Conservation (phyloP, 495 filamentous ascomycete genomes). For the Daldinia decipiens region DNA sequence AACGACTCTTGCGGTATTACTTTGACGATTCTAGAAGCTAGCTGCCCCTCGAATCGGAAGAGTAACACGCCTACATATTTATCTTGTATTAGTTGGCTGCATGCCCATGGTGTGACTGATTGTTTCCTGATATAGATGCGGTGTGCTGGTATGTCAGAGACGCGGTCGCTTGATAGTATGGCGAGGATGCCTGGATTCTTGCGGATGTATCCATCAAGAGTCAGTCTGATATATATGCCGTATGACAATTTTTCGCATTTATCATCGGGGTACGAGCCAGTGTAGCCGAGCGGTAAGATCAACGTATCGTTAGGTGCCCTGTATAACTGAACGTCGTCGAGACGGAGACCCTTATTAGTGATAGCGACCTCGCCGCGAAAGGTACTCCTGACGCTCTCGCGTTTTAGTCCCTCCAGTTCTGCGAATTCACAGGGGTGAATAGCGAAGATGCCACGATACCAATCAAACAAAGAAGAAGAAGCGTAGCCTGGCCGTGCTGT, state of each 20-base stretch:
- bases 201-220: conserved; percentile 27
- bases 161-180: background rate
- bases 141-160: conserved; percentile 14
- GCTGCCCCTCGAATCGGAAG: conserved; percentile 9
- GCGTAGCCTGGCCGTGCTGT: conserved; percentile 11
- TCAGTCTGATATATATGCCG: conserved; percentile 17
- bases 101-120: conserved; percentile 2
- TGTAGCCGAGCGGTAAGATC: conserved; percentile 11
- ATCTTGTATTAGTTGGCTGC: background rate
- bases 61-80: conserved; percentile 13
- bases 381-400: background rate
- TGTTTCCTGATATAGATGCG: conserved; percentile 25
- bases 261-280: background rate
- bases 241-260: background rate
- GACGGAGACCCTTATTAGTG: conserved; percentile 23
- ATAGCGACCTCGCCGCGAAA: conserved; percentile 18
- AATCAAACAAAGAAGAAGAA: background rate
- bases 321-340: conserved; percentile 19
- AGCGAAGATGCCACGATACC: conserved; percentile 27
- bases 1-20: conserved; percentile 21
- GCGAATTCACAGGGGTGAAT: conserved; percentile 26
- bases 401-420: background rate
- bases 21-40: conserved; percentile 9
- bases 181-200: conserved; percentile 12
- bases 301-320: conserved; percentile 1